These are phyloP conservation scores for Gracilariopsis chorda DNA, from an alignment of 23 red algal genomes.

Conservation along the genomic window DNA sequence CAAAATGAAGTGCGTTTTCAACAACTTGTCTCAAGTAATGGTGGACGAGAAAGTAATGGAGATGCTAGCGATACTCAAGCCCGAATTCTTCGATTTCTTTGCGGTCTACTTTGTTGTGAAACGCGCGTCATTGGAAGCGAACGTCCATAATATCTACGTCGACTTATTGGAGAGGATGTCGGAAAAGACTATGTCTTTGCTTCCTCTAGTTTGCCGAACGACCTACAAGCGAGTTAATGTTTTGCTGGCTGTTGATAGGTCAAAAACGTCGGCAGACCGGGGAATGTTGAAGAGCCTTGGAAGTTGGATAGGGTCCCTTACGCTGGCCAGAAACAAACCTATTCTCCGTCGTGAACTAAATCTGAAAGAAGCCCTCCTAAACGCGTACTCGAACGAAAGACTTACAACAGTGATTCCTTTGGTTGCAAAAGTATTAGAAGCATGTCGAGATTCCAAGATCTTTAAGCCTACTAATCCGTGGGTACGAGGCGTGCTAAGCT, in stretches of 20 bases:
- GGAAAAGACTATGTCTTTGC: slow-evolving; percentile 24
- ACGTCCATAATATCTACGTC: slow-evolving; percentile 90
- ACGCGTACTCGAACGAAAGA: slow-evolving; percentile 79
- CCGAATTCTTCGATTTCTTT: slow-evolving; percentile 62
- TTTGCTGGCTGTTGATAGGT: slow-evolving; percentile 72
- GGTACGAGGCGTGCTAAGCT: slow-evolving; percentile 76
- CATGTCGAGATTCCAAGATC: slow-evolving; percentile 53
- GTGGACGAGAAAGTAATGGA: slow-evolving; percentile 91
- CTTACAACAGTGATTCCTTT: slow-evolving; percentile 95
- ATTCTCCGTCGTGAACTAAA: slow-evolving; percentile 80
- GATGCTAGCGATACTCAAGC: slow-evolving; percentile 51
- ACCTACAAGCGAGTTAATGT: slow-evolving; percentile 83
- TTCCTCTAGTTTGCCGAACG: slow-evolving; percentile 68
- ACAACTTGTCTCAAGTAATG: slow-evolving; percentile 80
- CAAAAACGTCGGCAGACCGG: slow-evolving; percentile 75
- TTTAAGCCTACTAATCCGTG: slow-evolving; percentile 97
- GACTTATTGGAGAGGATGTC: slow-evolving; percentile 68
- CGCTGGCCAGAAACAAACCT: slow-evolving; percentile 88
- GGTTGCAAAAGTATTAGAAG: slow-evolving; percentile 85
- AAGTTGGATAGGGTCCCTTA: slow-evolving; percentile 91
- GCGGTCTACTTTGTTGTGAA: slow-evolving; percentile 96
- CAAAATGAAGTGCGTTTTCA: slow-evolving; percentile 96
- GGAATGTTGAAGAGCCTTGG: slow-evolving; percentile 90
- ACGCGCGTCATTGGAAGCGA: slow-evolving; percentile 87
- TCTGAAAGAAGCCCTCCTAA: slow-evolving; percentile 83